Conservation (phyloP, 2,329 filamentous ascomycete species). For the Curvularia lunata region DNA sequence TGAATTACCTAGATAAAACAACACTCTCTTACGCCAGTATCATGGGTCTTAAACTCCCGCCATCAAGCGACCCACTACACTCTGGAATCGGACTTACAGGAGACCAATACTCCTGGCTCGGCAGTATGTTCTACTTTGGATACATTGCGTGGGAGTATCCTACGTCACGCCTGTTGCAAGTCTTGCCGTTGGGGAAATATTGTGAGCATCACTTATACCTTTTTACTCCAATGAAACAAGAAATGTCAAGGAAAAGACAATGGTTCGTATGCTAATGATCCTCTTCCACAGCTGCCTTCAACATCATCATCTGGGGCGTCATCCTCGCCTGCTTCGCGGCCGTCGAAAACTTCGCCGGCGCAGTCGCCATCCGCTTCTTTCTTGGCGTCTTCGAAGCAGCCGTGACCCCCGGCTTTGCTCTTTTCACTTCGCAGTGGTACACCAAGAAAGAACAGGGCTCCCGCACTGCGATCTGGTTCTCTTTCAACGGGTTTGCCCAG, state of each 20-base stretch:
- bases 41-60: slow-evolving; percentile 54
- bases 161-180: slow-evolving; percentile 68
- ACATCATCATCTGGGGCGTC: slow-evolving; percentile 68
- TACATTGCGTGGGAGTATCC: slow-evolving; percentile 70
- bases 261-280: slow-evolving; percentile 1
- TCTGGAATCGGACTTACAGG: slow-evolving; percentile 56
- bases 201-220: slow-evolving; percentile 37
- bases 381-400: slow-evolving; percentile 72
- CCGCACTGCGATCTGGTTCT: slow-evolving; percentile 71
- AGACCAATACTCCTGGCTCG: slow-evolving; percentile 60
- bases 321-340: slow-evolving; percentile 68
- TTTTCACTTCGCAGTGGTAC: slow-evolving; percentile 75
- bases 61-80: slow-evolving; percentile 34
- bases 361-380: slow-evolving; percentile 70
- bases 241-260: background rate
- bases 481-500: slow-evolving; percentile 68
- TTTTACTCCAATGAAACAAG: background rate
- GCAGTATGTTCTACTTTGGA: slow-evolving; percentile 60
- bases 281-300: slow-evolving; percentile 55
- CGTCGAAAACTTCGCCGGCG: slow-evolving; percentile 64
- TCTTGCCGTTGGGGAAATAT: slow-evolving; percentile 70
- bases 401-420: slow-evolving; percentile 71
- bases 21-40: slow-evolving; percentile 60
- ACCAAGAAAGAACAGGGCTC: slow-evolving; percentile 71
- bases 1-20: slow-evolving; percentile 68